Conservation (phyloP, 345 rosid genomes). For the Zanthoxylum bungeanum region DNA sequence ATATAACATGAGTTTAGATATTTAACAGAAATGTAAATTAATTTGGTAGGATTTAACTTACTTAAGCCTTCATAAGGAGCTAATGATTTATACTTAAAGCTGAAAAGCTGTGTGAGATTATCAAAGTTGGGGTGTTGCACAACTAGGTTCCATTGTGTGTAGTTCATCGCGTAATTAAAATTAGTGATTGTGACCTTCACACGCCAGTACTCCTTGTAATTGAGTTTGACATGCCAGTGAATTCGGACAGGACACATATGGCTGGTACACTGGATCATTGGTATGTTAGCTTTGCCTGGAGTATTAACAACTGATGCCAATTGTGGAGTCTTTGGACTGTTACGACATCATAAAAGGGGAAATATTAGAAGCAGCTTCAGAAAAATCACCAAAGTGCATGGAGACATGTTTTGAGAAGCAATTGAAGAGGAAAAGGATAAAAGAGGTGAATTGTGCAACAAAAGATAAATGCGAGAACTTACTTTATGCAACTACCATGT, state of each 20-base stretch:
- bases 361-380: slow-evolving; percentile 2
- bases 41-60: slow-evolving; percentile 30
- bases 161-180: slow-evolving; percentile 75
- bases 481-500: slow-evolving; percentile 65
- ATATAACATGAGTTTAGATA: neutral
- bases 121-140: slow-evolving; percentile 88
- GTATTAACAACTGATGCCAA: slow-evolving; percentile 68
- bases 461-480: slow-evolving; percentile 23
- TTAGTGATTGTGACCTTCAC: slow-evolving; percentile 85
- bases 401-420: neutral
- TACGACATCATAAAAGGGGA: slow-evolving; percentile 11
- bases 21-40: neutral
- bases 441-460: neutral
- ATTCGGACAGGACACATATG: slow-evolving; percentile 86
- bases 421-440: neutral
- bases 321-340: slow-evolving; percentile 58
- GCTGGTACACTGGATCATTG: slow-evolving; percentile 70
- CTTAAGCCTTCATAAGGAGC: slow-evolving; percentile 75
- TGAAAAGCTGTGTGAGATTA: slow-evolving; percentile 68
- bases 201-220: slow-evolving; percentile 89
- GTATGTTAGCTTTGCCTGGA: slow-evolving; percentile 35
- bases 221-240: slow-evolving; percentile 93
- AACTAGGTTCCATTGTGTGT: slow-evolving; percentile 82
- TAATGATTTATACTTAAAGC: slow-evolving; percentile 70
- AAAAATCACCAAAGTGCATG: neutral